phyloP scores from a whole-genome alignment of 1,139 yeast genomes.

The Yamadazyma sp. region DNA sequence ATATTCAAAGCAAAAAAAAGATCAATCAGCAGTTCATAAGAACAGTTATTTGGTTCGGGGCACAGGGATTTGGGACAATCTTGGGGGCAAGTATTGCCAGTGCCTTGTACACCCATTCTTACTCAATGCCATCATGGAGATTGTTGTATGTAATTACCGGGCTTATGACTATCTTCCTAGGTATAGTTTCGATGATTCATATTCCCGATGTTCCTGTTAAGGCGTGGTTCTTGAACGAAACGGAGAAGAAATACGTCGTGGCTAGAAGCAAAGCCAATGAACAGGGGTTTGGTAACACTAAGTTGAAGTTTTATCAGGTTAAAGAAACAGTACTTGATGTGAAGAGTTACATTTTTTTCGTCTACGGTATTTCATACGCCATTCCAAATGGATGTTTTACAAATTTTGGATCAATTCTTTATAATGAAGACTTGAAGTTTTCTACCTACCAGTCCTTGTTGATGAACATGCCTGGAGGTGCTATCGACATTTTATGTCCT shows the following conservation, averaged over 20 bases:
- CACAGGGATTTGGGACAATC: conserved; percentile 10
- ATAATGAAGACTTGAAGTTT: conserved; percentile 40
- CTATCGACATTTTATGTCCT: conserved; percentile 37
- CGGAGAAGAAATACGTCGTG: conserved; percentile 29
- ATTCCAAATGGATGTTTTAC: conserved; percentile 36
- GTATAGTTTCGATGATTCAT: conserved; percentile 19
- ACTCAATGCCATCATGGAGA: conserved; percentile 26
- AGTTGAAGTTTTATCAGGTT: conserved; percentile 53
- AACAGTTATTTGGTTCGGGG: conserved; percentile 17
- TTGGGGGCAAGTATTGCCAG: conserved; percentile 20
- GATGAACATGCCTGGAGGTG: conserved; percentile 38
- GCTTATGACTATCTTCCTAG: conserved; percentile 22
- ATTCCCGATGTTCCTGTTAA: conserved; percentile 26
- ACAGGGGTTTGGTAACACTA: conserved; percentile 56
- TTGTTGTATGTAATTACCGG: conserved; percentile 27
- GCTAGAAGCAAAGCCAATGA: conserved; percentile 28
- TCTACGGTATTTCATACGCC: conserved; percentile 22
- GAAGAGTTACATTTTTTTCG: conserved; percentile 38
- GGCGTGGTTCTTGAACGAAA: conserved; percentile 38
- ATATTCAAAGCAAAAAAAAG: conserved; percentile 2
- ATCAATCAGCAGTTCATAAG: conserved; percentile 17
- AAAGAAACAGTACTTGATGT: conserved; percentile 48
- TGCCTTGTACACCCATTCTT: conserved; percentile 14
- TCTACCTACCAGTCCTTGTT: conserved; percentile 23
- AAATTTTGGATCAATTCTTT: conserved; percentile 36